Conservation (phyloP, 1,139 yeast genomes). For the Suhomyces bribrorum region DNA sequence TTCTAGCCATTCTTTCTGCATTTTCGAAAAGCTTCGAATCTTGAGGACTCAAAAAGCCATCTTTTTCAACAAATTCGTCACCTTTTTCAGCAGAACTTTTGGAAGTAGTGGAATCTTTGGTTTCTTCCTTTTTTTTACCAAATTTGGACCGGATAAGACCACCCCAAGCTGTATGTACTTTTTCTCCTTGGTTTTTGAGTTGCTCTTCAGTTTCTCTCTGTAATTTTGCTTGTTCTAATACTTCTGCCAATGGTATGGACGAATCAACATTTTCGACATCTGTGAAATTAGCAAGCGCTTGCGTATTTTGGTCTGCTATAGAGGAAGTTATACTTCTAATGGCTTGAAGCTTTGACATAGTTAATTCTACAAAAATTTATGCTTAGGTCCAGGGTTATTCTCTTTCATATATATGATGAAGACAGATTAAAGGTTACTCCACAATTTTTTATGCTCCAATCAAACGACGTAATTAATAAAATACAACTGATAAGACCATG, state of each 20-base stretch:
- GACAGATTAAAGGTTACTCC: too few relatives aligned
- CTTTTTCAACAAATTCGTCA: background rate
- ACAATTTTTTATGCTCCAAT: too few relatives aligned
- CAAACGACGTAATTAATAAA: too few relatives aligned
- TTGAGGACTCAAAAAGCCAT: slow-evolving; percentile 1
- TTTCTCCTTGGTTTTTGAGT: background rate
- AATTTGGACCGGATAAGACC: background rate
- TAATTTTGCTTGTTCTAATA: slow-evolving; percentile 2
- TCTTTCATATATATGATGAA: background rate
- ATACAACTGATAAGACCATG: too few relatives aligned
- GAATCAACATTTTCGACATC: background rate
- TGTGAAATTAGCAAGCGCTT: background rate
- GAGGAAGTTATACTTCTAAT: slow-evolving; percentile 4
- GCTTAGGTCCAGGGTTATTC: background rate
- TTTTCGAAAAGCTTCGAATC: slow-evolving; percentile 1
- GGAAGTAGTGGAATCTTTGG: background rate
- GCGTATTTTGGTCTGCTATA: slow-evolving; percentile 1
- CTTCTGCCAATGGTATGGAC: background rate
- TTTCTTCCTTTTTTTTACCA: background rate
- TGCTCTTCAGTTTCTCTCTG: slow-evolving; percentile 4
- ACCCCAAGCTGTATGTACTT: background rate
- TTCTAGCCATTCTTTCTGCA: slow-evolving; percentile 3
- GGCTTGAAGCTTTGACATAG: slow-evolving; percentile 4
- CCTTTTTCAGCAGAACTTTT: background rate
- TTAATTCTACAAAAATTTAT: background rate